Percentiles rank a stretch among this genome's conserved stretches.
phyloP scores from a whole-genome alignment of 1,139 yeast genomes.

The Candida albicans region DNA sequence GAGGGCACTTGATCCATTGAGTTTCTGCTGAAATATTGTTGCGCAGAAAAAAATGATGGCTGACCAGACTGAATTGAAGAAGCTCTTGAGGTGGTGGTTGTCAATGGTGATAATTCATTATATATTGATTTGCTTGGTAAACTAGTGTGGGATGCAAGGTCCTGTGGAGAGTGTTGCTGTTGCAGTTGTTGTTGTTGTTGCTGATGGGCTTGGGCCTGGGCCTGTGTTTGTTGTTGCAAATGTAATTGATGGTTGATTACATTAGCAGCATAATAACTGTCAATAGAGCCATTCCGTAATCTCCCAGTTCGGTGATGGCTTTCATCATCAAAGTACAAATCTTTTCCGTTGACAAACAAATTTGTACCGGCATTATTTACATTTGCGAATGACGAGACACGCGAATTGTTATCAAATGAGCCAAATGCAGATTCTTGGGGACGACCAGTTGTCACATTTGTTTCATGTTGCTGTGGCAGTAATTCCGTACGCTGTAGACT shows the following conservation, averaged over 20 bases:
- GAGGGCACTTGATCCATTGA: slow-evolving; percentile 38
- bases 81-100: slow-evolving; percentile 47
- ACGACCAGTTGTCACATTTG: slow-evolving; percentile 7
- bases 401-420: slow-evolving; percentile 14
- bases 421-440: slow-evolving; percentile 8
- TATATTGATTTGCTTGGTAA: slow-evolving; percentile 11
- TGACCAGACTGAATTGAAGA: slow-evolving; percentile 47
- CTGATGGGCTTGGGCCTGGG: slow-evolving; percentile 4
- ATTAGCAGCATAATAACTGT: slow-evolving; percentile 19
- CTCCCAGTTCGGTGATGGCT: slow-evolving; percentile 13
- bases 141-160: slow-evolving; percentile 6
- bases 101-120: slow-evolving; percentile 42
- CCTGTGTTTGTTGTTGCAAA: slow-evolving; percentile 9
- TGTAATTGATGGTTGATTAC: slow-evolving; percentile 13
- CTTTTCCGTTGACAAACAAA: slow-evolving; percentile 12
- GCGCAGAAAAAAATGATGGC: slow-evolving; percentile 48
- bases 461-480: slow-evolving; percentile 3
- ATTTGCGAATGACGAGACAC: slow-evolving; percentile 15
- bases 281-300: slow-evolving; percentile 18
- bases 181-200: slow-evolving; percentile 4
- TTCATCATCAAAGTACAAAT: slow-evolving; percentile 13
- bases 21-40: slow-evolving; percentile 40
- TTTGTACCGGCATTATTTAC: slow-evolving; percentile 5
- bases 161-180: slow-evolving; percentile 6
- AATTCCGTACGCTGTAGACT: slow-evolving; percentile 8